Percentiles rank a stretch among this genome's conserved stretches.
Evolutionary conservation across 176 grass and related monocot genomes (phyloP).

Genomic region (Metroxylon sagu): DNA sequence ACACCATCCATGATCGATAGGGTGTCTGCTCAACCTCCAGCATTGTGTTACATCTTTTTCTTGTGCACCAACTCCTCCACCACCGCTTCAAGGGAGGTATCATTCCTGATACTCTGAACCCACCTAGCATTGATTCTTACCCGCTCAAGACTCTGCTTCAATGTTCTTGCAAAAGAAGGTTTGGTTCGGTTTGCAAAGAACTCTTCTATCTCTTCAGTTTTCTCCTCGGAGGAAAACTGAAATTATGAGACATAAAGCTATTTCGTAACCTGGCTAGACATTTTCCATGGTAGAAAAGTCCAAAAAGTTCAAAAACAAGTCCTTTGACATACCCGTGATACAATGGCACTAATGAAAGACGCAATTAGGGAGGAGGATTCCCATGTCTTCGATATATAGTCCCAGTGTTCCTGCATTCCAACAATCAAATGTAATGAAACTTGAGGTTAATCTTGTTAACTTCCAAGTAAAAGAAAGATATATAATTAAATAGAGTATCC

Average conservation of each 20-base stretch:
- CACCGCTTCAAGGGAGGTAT: slow-evolving; percentile 34
- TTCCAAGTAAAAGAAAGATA: background rate
- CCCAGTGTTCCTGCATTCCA: slow-evolving; percentile 52
- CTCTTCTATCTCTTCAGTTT: slow-evolving; percentile 44
- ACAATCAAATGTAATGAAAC: background rate
- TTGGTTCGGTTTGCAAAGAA: slow-evolving; percentile 53
- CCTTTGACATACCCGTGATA: slow-evolving; percentile 26
- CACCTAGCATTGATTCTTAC: slow-evolving; percentile 54
- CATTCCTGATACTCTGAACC: slow-evolving; percentile 42
- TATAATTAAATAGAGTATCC: no score
- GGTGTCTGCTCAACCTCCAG: no score
- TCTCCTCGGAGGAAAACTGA: slow-evolving; percentile 61
- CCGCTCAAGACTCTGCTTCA: slow-evolving; percentile 63
- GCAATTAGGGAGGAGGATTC: slow-evolving; percentile 16
- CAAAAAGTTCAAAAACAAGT: background rate
- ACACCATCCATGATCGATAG: no score
- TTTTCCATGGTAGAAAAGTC: background rate
- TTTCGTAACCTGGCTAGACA: slow-evolving; percentile 6
- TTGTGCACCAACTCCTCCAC: slow-evolving; percentile 34
- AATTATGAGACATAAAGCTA: slow-evolving; percentile 5
- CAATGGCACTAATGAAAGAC: slow-evolving; percentile 26
- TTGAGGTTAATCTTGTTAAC: background rate
- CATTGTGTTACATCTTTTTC: no score
- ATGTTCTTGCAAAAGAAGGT: slow-evolving; percentile 40
- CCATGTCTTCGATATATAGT: slow-evolving; percentile 54